A percentile compares a stretch with the other conserved stretches of the same genome.
These are phyloP conservation scores for Fusarium sp. DNA, from an alignment of 2,329 filamentous ascomycete species.

Conservation along the genomic window DNA sequence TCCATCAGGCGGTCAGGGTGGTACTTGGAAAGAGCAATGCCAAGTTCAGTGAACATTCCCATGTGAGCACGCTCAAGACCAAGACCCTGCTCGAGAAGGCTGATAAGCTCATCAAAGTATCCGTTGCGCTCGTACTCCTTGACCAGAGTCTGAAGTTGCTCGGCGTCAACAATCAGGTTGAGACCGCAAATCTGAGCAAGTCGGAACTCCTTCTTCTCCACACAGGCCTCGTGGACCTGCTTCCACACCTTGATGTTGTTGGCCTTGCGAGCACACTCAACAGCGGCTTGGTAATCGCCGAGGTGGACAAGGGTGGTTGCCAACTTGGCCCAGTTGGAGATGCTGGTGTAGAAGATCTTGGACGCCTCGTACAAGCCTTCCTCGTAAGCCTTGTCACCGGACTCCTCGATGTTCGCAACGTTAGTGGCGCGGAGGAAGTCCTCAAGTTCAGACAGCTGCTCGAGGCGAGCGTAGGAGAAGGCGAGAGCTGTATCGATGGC, in stretches of 20 bases:
- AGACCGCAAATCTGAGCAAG: conserved; percentile 98
- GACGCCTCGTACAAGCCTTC: conserved; percentile 95
- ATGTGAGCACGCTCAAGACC: conserved; percentile 93
- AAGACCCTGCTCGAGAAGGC: conserved; percentile 91
- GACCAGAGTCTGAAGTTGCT: conserved; percentile 91
- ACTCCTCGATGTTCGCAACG: conserved; percentile 95
- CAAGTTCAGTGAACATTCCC: conserved; percentile 96
- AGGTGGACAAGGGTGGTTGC: conserved; percentile 98
- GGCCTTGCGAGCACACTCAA: conserved; percentile 97
- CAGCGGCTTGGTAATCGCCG: conserved; percentile 95
- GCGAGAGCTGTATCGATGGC: conserved; percentile 93
- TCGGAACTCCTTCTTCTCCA: conserved; percentile 98
- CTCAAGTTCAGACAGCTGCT: conserved; percentile 92
- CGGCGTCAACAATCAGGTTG: conserved; percentile 96
- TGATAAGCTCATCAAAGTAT: conserved; percentile 98
- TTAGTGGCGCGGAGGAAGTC: conserved; percentile 95
- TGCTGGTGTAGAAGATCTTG: conserved; percentile 98
- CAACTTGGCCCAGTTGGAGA: conserved; percentile 99
- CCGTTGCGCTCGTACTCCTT: conserved; percentile 97
- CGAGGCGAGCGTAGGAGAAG: conserved; percentile 91
- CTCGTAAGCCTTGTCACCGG: conserved; percentile 96
- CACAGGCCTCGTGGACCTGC: conserved; percentile 95
- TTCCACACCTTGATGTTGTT: conserved; percentile 99
- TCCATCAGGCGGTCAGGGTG: conserved; percentile 98
- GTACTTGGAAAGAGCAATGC: conserved; percentile 92